A percentile compares a stretch with the other conserved stretches of the same genome.
phyloP scores from a whole-genome alignment of 1,284 basidiomycete genomes.

The Malassezia brasiliensis region DNA sequence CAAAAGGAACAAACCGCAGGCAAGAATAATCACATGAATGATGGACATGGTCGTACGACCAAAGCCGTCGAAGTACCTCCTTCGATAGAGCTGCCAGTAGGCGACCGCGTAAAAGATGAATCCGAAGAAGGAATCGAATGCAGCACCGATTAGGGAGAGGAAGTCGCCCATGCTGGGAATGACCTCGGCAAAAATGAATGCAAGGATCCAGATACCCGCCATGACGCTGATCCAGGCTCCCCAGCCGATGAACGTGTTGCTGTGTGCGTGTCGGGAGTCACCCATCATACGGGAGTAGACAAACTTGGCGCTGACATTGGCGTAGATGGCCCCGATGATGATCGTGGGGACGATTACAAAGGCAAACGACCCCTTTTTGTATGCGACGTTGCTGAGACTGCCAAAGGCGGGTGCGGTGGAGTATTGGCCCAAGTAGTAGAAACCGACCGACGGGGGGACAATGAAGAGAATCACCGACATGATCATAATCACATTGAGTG shows the following conservation, averaged over 20 bases:
- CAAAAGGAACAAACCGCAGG: constrained; percentile 50
- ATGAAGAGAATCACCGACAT: constrained; percentile 58
- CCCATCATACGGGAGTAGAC: constrained; percentile 38
- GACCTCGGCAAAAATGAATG: constrained; percentile 57
- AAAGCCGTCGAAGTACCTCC: constrained; percentile 33
- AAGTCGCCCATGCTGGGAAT: constrained; percentile 53
- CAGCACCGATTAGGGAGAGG: constrained; percentile 49
- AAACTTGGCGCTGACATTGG: constrained; percentile 40
- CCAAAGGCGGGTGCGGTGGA: constrained; percentile 35
- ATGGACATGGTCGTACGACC: constrained; percentile 5
- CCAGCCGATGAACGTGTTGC: constrained; percentile 59
- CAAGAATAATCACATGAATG: constrained; percentile 50
- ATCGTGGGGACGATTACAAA: constrained; percentile 47
- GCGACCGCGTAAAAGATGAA: constrained; percentile 52
- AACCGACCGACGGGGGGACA: constrained; percentile 54
- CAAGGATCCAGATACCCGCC: constrained; percentile 55
- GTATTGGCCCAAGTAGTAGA: constrained; percentile 52
- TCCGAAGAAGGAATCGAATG: constrained; percentile 48
- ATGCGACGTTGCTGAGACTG: constrained; percentile 21
- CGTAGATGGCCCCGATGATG: constrained; percentile 48
- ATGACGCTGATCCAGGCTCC: constrained; percentile 56
- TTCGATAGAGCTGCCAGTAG: constrained; percentile 50
- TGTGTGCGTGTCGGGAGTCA: constrained; percentile 43
- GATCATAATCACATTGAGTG: constrained; percentile 51
- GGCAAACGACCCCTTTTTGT: constrained; percentile 40